phyloP scores from a whole-genome alignment of 1,284 basidiomycete genomes.

The Sanghuangporus weigelae region DNA sequence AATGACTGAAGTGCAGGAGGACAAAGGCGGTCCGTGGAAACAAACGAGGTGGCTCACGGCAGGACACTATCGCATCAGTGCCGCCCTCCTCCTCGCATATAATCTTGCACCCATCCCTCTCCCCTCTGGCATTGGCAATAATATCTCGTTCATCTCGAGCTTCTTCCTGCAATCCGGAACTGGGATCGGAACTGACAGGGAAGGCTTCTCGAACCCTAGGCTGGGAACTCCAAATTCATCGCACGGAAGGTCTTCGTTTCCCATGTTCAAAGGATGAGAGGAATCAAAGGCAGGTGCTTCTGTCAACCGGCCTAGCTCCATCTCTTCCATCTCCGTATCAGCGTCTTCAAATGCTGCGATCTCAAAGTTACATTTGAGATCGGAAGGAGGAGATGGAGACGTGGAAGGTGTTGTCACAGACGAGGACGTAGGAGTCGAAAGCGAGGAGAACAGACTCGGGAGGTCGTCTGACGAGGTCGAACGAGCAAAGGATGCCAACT shows the following conservation, averaged over 20 bases:
- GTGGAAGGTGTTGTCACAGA: background rate
- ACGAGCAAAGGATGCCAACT: background rate
- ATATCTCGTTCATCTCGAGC: background rate
- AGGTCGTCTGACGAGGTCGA: constrained; percentile 9
- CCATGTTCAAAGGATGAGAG: background rate
- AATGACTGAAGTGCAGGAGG: background rate
- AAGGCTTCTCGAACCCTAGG: background rate
- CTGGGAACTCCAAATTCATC: background rate
- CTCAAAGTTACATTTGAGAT: background rate
- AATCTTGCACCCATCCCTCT: background rate
- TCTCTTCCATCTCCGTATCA: background rate
- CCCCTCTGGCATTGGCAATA: background rate
- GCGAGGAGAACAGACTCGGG: background rate
- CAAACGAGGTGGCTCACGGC: background rate
- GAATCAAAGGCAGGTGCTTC: background rate
- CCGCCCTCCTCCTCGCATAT: background rate
- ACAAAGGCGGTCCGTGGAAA: background rate
- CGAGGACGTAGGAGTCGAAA: background rate
- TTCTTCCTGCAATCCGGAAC: background rate
- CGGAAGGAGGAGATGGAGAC: background rate
- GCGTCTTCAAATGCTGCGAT: background rate
- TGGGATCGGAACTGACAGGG: background rate
- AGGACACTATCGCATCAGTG: background rate
- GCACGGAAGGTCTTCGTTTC: background rate
- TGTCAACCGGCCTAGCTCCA: background rate